Percentiles rank a stretch among this genome's conserved stretches.
Evolutionary conservation across 768 basidiomycete genomes (phyloP).

Genomic region (Russula vinacea): DNA sequence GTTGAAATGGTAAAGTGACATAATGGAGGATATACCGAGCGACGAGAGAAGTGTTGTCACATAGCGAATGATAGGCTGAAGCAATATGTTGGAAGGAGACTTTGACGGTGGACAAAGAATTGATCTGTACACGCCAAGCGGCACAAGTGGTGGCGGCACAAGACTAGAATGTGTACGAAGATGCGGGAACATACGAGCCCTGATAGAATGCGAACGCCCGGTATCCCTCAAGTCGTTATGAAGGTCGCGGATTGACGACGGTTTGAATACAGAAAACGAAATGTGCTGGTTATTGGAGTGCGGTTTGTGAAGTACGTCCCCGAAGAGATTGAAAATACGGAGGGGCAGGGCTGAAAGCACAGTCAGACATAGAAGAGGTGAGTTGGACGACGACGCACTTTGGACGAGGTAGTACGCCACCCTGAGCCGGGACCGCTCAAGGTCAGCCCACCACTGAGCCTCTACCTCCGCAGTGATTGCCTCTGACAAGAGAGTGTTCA

Average conservation of each 20-base stretch:
- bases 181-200: slow-evolving; percentile 27
- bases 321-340: slow-evolving; percentile 27
- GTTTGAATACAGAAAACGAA: slow-evolving; percentile 21
- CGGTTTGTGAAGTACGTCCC: slow-evolving; percentile 27
- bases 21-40: slow-evolving; percentile 32
- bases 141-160: slow-evolving; percentile 21
- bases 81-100: slow-evolving; percentile 20
- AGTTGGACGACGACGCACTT: slow-evolving; percentile 49
- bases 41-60: slow-evolving; percentile 17
- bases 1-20: slow-evolving; percentile 53
- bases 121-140: slow-evolving; percentile 9
- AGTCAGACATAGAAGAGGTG: neutral
- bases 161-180: slow-evolving; percentile 30
- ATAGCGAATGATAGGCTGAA: slow-evolving; percentile 25
- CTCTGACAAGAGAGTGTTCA: slow-evolving; percentile 62
- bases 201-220: slow-evolving; percentile 17
- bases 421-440: slow-evolving; percentile 56
- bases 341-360: slow-evolving; percentile 27
- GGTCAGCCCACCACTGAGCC: slow-evolving; percentile 79
- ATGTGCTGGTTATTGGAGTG: slow-evolving; percentile 13
- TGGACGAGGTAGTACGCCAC: slow-evolving; percentile 70
- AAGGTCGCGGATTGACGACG: slow-evolving; percentile 18
- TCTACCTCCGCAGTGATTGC: slow-evolving; percentile 71
- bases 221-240: slow-evolving; percentile 13
- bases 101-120: slow-evolving; percentile 28